Base-by-base conservation (phyloP, 768 basidiomycete species). In the Boletales sp. region DNA sequence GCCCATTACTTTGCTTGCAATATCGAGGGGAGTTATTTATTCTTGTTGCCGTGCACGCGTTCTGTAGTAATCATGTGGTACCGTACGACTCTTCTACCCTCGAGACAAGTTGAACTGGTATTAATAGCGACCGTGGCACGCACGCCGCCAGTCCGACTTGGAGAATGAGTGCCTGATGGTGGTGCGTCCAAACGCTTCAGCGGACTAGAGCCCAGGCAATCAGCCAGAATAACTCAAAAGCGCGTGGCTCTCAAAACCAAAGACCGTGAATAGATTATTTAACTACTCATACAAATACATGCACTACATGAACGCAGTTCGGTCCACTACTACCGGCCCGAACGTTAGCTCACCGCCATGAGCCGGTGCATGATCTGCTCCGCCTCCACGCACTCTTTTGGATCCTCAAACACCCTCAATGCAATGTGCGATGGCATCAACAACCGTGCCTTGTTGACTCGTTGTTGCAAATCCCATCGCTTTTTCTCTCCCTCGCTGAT, bases 321-420 rank as follows among this genome's bases (percentile, higher is more conserved):
- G 9, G 29, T 9, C 6, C n/a, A 17, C 8, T 2, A 7, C 24
- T 27, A 27, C 24, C 24, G 24, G 24, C 24, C 24, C 24, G 24
- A 24, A 34, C 14, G 32, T 17, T 43, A 57, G 19, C n/a, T 38
- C 35, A 18, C 35, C 37, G 12, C n/a, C 38, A 29, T 30, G 21
- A 62, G 30, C 34, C 32, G 51, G 15, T 41, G 59, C 43, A 81
- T 59, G 49, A 81, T 70, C 41, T 73, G 68, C 34, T 68, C 68
- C 19, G 75, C 78, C 66, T 91, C 89, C 14, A 77, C 72, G 61
- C 88, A 90, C 58, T 92, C 87, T 54, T 58, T 69, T 10, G 90
- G 84, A 37, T 80, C 66, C 57, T 80, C 76, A 63, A 92, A 92
- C 24, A 90, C 64, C 45, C 87, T 75, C 60, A 91, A 65, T 17